Base-by-base conservation (phyloP, 176 grass and related monocot genomes). In the Aegilops speltoides region DNA sequence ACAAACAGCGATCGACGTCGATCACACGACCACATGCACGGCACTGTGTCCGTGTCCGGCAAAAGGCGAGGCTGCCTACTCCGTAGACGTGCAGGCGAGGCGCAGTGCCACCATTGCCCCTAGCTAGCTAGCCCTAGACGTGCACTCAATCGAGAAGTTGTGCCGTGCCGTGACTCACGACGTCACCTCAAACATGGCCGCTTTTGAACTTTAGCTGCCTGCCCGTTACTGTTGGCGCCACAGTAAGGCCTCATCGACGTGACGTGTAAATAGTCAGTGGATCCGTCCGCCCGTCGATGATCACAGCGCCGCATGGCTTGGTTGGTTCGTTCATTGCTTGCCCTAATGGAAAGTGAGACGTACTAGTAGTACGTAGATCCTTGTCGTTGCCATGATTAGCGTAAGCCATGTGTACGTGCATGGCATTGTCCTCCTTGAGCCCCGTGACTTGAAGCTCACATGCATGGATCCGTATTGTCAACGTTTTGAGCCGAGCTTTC, bases 141-240 rank as follows among this genome's bases (percentile, higher is more conserved):
- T 77, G 73, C 73, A 69, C 84, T 57, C 62, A 31, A 56, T 34
- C 17, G 68, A 69, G 66, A 41, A 15, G 25, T 38, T 46, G 57
- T 10, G 82, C 38, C 59, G 82, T 62, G 38, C 31, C 0, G 46
- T 85, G 84, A 59, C 84, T 79, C 63, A 67, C 64, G 75, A 79
- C 68, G 84, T 86, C 84, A 60, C 84, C 48, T 86, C 84, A 3
- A 79, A 86, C 84, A 86, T 79, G 46, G 64, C 84, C 45, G 2
- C 64, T 70, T 79, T 86, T 70, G 63, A 70, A 60, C 75, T 79
- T 70, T 86, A 69, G 76, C 9, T 67, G 84, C 77, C 84, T 59
- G 64, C 64, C 6, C 10, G 16, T 31, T 32, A 48, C 84, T 86
- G 34, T 70, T 79, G 10, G 33, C 75, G 24, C 46, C 63, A 38